These are phyloP conservation scores for Lentinula raphanica DNA, from an alignment of 768 basidiomycete species.

Conservation along the genomic window DNA sequence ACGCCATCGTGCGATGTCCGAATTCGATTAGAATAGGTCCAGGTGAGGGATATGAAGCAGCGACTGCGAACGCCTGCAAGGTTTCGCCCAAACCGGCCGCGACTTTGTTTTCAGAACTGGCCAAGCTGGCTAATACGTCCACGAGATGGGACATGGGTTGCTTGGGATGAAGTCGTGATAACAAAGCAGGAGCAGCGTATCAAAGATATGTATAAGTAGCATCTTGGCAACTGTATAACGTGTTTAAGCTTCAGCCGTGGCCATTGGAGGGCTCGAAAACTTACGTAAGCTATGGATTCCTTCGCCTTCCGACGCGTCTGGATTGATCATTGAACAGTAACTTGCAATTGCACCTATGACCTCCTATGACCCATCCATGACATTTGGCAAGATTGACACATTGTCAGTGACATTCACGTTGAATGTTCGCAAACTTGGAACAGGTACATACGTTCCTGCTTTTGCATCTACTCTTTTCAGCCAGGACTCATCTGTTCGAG, in stretches of 20 bases:
- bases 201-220: not conserved
- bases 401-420: too few species aligned
- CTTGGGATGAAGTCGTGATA: not conserved
- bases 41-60: conserved; percentile 13
- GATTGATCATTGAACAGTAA: not conserved
- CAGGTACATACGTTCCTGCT: too few species aligned
- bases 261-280: not conserved
- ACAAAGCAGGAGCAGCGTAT: not conserved
- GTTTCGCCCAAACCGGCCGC: conserved; percentile 24
- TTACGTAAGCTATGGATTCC: not conserved
- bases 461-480: too few species aligned
- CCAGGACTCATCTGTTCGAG: too few species aligned
- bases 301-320: not conserved
- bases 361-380: too few species aligned
- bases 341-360: too few species aligned
- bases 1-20: conserved; percentile 26
- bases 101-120: conserved; percentile 19
- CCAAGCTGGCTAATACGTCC: conserved; percentile 6
- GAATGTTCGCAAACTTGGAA: too few species aligned
- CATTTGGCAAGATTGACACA: too few species aligned
- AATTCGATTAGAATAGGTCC: conserved; percentile 30
- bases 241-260: not conserved
- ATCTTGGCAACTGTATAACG: not conserved
- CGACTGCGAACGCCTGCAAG: conserved; percentile 22
- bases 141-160: conserved; percentile 2